Conservation (phyloP, 495 filamentous ascomycete species). For the Podospora appendiculata region DNA sequence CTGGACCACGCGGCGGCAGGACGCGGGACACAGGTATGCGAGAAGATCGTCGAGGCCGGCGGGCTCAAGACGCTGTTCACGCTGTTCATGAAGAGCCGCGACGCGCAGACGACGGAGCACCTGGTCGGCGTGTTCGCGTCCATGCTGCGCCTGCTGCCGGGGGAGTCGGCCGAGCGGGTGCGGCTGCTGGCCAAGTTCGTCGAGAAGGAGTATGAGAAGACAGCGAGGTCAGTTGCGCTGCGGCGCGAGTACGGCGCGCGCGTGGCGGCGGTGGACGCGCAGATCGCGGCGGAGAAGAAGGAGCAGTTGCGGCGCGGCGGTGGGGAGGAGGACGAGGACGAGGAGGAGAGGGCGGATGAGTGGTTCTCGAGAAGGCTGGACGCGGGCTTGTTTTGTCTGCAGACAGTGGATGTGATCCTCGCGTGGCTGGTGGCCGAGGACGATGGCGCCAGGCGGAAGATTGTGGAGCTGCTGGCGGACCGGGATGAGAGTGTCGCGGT, state of each 20-base stretch:
- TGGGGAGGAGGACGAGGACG: conserved; percentile 50
- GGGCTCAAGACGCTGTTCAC: conserved; percentile 80
- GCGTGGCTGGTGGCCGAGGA: conserved; percentile 95
- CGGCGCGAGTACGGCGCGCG: conserved; percentile 63
- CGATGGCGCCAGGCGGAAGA: conserved; percentile 61
- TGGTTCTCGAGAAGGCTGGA: conserved; percentile 82
- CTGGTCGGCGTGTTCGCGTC: conserved; percentile 83
- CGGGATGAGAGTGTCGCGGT: conserved; percentile 56
- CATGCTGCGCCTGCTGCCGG: conserved; percentile 71
- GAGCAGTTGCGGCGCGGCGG: no score
- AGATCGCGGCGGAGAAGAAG: conserved; percentile 50
- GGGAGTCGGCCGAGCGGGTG: conserved; percentile 71
- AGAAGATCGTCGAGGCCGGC: conserved; percentile 69
- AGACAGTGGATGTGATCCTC: conserved; percentile 79
- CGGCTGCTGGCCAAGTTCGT: conserved; percentile 89
- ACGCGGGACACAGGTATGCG: conserved; percentile 48
- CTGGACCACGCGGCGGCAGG: conserved; percentile 68
- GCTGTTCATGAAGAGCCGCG: conserved; percentile 78
- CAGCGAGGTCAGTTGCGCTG: conserved; percentile 58
- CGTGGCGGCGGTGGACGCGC: conserved; percentile 56
- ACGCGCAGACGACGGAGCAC: conserved; percentile 62
- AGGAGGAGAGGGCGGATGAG: conserved; percentile 50
- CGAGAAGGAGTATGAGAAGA: conserved; percentile 88
- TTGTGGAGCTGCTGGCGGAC: conserved; percentile 56
- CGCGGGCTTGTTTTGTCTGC: conserved; percentile 76